phyloP scores from a whole-genome alignment of 257 asterid genomes.

The Verbena officinalis region DNA sequence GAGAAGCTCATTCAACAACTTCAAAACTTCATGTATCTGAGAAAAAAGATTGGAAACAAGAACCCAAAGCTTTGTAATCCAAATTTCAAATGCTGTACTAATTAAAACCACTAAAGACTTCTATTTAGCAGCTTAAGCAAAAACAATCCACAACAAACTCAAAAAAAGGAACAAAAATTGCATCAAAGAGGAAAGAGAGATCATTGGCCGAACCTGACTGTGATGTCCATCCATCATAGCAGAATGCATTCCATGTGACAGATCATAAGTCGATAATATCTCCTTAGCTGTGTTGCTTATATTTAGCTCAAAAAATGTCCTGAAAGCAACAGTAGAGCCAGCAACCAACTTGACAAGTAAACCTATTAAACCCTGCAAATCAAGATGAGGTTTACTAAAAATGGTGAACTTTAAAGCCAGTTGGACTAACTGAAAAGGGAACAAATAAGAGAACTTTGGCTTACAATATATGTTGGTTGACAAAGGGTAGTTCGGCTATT shows the following conservation, averaged over 20 bases:
- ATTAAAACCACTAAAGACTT: background rate
- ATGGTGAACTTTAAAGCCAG: slow-evolving; percentile 4
- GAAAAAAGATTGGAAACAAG: slow-evolving; percentile 25
- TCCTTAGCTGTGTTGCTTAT: slow-evolving; percentile 70
- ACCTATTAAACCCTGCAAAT: slow-evolving; percentile 81
- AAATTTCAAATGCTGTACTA: background rate
- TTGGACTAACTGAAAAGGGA: slow-evolving; percentile 4
- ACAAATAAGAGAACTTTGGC: slow-evolving; percentile 32
- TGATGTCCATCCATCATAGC: slow-evolving; percentile 65
- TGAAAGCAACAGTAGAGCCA: slow-evolving; percentile 76
- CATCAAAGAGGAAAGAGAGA: background rate
- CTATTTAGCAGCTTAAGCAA: slow-evolving; percentile 10
- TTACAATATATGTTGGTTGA: slow-evolving; percentile 71
- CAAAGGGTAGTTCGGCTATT: slow-evolving; percentile 71
- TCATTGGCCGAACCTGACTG: slow-evolving; percentile 51
- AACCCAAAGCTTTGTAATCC: slow-evolving; percentile 3
- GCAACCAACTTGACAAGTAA: slow-evolving; percentile 79
- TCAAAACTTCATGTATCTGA: slow-evolving; percentile 78
- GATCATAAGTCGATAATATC: slow-evolving; percentile 57
- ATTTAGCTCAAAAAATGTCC: slow-evolving; percentile 78
- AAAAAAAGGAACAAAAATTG: too few species aligned
- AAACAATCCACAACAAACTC: background rate
- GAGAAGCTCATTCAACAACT: slow-evolving; percentile 84
- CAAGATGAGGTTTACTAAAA: slow-evolving; percentile 24
- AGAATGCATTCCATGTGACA: slow-evolving; percentile 67